phyloP scores from a whole-genome alignment of 306 rosid genomes.

The Gleditsia sinensis region DNA sequence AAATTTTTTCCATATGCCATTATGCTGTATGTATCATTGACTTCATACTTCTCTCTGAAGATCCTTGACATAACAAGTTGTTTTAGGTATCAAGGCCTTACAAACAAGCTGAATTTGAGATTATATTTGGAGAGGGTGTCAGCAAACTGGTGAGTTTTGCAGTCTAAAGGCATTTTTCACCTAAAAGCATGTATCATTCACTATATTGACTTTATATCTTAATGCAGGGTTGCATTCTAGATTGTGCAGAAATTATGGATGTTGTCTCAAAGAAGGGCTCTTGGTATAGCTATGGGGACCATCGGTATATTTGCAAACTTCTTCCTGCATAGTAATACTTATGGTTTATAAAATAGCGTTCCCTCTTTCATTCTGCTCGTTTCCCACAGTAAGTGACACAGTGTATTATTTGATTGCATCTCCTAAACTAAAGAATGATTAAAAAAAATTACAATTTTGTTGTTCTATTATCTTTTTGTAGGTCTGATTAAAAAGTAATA shows the following conservation, averaged over 20 bases:
- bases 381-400: neutral
- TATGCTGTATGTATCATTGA: conserved; percentile 17
- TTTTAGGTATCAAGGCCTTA: conserved; percentile 95
- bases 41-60: conserved; percentile 10
- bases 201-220: conserved; percentile 37
- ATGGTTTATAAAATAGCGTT: neutral
- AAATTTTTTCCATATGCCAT: too few species aligned
- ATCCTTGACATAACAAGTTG: conserved; percentile 35
- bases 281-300: conserved; percentile 96
- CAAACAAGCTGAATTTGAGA: conserved; percentile 96
- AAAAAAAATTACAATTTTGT: neutral
- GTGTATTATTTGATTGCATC: neutral
- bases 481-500: neutral
- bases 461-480: neutral
- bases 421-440: neutral
- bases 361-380: conserved; percentile 19
- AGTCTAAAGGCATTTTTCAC: conserved; percentile 11
- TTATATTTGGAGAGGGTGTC: conserved; percentile 94
- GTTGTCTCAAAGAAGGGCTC: conserved; percentile 84
- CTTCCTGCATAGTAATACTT: conserved; percentile 26
- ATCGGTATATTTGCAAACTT: conserved; percentile 58
- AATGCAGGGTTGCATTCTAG: conserved; percentile 93
- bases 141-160: conserved; percentile 69
- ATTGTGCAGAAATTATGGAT: conserved; percentile 92
- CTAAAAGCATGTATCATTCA: neutral